A percentile compares a stretch with the other conserved stretches of the same genome.
These are phyloP conservation scores for Canavalia ensiformis DNA, from an alignment of 306 rosid genomes.

Conservation along the genomic window DNA sequence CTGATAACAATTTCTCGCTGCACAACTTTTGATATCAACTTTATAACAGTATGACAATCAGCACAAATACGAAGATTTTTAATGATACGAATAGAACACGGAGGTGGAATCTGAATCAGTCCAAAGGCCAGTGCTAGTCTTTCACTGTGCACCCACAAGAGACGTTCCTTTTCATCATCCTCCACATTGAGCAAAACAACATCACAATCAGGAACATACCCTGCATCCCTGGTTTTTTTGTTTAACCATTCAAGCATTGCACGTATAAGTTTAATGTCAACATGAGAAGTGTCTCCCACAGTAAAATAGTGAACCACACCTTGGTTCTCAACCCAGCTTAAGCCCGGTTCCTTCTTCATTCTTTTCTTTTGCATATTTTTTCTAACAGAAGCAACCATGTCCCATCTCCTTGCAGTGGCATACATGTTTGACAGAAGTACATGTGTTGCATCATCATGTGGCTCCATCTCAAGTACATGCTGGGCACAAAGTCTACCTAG, in stretches of 20 bases:
- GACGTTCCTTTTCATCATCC: conserved; percentile 52
- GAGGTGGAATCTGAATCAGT: conserved; percentile 40
- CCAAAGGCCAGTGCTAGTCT: conserved; percentile 52
- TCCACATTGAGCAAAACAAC: conserved; percentile 51
- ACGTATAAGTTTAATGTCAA: conserved; percentile 43
- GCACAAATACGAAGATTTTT: conserved; percentile 52
- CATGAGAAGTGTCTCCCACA: conserved; percentile 51
- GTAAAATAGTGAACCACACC: conserved; percentile 53
- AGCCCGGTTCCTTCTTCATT: conserved; percentile 50
- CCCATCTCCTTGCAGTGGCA: conserved; percentile 52
- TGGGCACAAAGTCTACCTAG: conserved; percentile 51
- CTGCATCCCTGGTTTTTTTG: conserved; percentile 48
- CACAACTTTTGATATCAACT: conserved; percentile 48
- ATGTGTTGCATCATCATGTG: conserved; percentile 50
- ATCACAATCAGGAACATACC: conserved; percentile 46
- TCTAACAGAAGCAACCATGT: conserved; percentile 50
- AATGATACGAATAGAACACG: conserved; percentile 43
- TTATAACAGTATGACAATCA: conserved; percentile 50
- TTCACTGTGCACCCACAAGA: conserved; percentile 54
- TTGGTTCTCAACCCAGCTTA: conserved; percentile 55
- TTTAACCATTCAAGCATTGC: conserved; percentile 55
- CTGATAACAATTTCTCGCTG: conserved; percentile 46
- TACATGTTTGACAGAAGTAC: conserved; percentile 54
- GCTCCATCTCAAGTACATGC: conserved; percentile 55
- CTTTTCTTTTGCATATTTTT: conserved; percentile 47